Conservation (phyloP, 2,329 filamentous ascomycete species). For the Blastomyces silverae region DNA sequence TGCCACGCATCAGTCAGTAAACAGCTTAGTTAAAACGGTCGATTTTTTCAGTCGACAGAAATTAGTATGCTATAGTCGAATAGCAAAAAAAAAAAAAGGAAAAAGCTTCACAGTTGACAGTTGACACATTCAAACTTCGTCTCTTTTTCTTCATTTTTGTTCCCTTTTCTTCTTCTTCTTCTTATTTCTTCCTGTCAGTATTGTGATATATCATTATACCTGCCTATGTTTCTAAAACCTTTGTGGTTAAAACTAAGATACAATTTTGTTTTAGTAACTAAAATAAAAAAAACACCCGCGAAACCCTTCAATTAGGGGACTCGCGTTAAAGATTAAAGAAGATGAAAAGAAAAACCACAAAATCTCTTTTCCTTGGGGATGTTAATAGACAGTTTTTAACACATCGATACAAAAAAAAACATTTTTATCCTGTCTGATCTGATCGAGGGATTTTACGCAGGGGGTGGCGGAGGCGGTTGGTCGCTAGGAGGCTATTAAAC, state of each 20-base stretch:
- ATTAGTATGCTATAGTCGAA: not conserved
- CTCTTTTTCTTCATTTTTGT: not conserved
- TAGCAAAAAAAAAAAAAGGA: not conserved
- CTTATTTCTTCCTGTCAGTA: not conserved
- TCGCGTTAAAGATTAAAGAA: too few species aligned
- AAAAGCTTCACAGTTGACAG: not conserved
- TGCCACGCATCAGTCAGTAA: too few species aligned
- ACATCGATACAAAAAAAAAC: too few species aligned
- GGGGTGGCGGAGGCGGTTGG: conserved; percentile 56
- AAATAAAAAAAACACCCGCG: not conserved
- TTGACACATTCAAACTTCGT: too few species aligned
- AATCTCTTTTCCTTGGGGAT: not conserved
- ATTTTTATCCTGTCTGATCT: not conserved
- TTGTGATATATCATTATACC: not conserved
- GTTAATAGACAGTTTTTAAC: not conserved
- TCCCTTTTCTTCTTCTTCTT: not conserved
- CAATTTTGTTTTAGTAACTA: not conserved
- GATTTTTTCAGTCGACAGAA: not conserved
- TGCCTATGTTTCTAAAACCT: not conserved
- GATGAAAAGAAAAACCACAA: too few species aligned
- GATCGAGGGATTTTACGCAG: conserved; percentile 30
- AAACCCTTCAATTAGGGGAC: too few species aligned
- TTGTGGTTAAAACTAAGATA: not conserved
- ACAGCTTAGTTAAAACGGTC: too few species aligned
- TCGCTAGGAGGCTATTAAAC: conserved; percentile 46